Evolutionary conservation across 768 basidiomycete genomes (phyloP), one percentile per base, ranked within the genome.

Genomic region (Mycena chlorophos): DNA sequence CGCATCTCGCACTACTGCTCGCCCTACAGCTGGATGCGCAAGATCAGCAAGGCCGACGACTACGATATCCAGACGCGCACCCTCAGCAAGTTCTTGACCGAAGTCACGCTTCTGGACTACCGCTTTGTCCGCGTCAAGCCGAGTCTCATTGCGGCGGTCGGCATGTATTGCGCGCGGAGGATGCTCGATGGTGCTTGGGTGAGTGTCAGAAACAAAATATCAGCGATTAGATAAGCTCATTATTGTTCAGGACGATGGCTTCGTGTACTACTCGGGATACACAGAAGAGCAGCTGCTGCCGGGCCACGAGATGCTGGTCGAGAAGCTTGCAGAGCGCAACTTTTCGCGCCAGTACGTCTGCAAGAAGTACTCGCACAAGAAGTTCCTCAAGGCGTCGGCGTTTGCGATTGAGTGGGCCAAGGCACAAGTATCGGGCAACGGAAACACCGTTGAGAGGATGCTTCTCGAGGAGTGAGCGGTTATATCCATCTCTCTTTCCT

Each of bases 101-200:
- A 99, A 72, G 91, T 96, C 49, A 97, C 95, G 16, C 78, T 98
- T 49, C 75, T 98, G 55, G 97, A 99, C 68, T 73, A 95, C 67
- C 86, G 90, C 22, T 99, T 99, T 81, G 72, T 99, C 69, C 80
- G 91, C 52, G 94, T 87, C 56, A 97, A 94, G 74, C 96, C 96
- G 0, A 93, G 90, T 70, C 79, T 97, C 69, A 78, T 97, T 47
- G 96, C 97, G 27, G 97, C 96, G 13, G 86, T 98, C 51, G 91
- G 94, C 34, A 99, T 99, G 97, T 98, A 96, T 79, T 88, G 88
- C 56, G 88, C 97, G 54, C 83, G 94, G 64, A 83, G 75, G 75
- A 98, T 99, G 97, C 73, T 98, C 65, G 91, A 88, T 28, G 93
- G 93, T 62, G 86, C 89, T 69, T 99, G 97, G 97, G 96, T 98